Percentiles rank a stretch among this genome's conserved stretches.
Conservation (phyloP, 2,329 filamentous ascomycete species). For the Neofusicoccum parvum region DNA sequence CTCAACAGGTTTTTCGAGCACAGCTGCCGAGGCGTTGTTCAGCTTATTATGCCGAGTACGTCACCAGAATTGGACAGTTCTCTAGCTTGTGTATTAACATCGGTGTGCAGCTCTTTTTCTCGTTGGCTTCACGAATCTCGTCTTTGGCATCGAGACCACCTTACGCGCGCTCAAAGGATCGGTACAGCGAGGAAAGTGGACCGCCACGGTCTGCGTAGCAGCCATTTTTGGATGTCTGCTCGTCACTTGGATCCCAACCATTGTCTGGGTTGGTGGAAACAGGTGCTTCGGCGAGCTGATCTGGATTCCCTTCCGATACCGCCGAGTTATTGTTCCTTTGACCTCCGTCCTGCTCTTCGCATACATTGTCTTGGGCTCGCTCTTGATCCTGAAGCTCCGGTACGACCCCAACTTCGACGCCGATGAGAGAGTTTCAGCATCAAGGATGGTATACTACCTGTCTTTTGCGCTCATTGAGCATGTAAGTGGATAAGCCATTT, state of each 20-base stretch:
- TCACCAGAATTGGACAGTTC: background rate
- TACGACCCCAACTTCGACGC: constrained; percentile 58
- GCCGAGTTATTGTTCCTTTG: constrained; percentile 57
- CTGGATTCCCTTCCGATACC: constrained; percentile 65
- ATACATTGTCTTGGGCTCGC: constrained; percentile 54
- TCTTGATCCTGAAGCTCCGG: constrained; percentile 61
- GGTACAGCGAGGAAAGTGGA: constrained; percentile 61
- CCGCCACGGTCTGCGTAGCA: constrained; percentile 59
- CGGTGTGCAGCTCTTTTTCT: constrained; percentile 62
- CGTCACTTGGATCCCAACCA: constrained; percentile 61
- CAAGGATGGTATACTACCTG: constrained; percentile 71
- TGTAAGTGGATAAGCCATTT: constrained; percentile 50
- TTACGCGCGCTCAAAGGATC: constrained; percentile 57
- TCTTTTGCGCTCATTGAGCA: constrained; percentile 58
- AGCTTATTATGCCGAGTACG: constrained; percentile 44
- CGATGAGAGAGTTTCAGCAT: constrained; percentile 64
- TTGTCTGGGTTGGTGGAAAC: constrained; percentile 57
- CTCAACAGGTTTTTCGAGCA: constrained; percentile 40
- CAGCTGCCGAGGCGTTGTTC: constrained; percentile 38
- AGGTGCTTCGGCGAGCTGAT: constrained; percentile 69
- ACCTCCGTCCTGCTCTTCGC: constrained; percentile 54
- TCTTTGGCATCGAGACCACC: constrained; percentile 66
- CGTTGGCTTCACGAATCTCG: constrained; percentile 65
- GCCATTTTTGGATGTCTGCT: constrained; percentile 56
- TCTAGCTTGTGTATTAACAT: background rate